Evolutionary conservation across 306 rosid species (phyloP).

Genomic region (Vicia villosa): DNA sequence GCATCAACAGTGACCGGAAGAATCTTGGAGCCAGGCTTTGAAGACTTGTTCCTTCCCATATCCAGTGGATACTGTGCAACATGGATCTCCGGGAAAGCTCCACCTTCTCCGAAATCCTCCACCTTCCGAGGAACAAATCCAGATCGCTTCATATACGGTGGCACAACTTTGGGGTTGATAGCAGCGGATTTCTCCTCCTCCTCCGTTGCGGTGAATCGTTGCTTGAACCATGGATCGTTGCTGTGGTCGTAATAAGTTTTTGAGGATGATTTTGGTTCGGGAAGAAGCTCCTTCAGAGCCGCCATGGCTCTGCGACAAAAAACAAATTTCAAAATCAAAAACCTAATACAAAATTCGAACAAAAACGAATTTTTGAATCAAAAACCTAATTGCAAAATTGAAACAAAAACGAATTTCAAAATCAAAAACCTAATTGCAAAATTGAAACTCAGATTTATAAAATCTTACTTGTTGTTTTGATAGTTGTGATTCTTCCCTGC

Average conservation of each 20-base stretch:
- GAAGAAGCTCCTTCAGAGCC: constrained; percentile 76
- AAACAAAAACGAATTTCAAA: background rate
- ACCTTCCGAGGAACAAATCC: constrained; percentile 82
- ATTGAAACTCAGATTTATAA: too few relatives aligned
- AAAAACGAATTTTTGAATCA: background rate
- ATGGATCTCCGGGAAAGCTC: constrained; percentile 91
- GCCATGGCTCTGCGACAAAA: constrained; percentile 48
- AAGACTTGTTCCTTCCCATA: constrained; percentile 69
- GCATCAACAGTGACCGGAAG: constrained; percentile 86
- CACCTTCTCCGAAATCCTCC: constrained; percentile 91
- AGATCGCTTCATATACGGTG: constrained; percentile 68
- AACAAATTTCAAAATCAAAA: background rate
- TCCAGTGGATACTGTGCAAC: constrained; percentile 89
- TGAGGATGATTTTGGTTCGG: constrained; percentile 61
- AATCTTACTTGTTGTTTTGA: too few relatives aligned
- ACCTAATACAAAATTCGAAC: background rate
- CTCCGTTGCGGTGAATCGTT: constrained; percentile 65
- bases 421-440: background rate
- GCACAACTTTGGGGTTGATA: constrained; percentile 59
- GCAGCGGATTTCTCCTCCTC: constrained; percentile 58
- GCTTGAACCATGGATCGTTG: constrained; percentile 93
- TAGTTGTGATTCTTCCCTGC: too few relatives aligned
- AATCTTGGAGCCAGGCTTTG: constrained; percentile 65
- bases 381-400: too few relatives aligned
- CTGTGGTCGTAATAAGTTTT: constrained; percentile 69